Evolutionary conservation across 805 yeast genomes (phyloP), one percentile per base, ranked within the genome.

Genomic region (Clavispora phyllophila): DNA sequence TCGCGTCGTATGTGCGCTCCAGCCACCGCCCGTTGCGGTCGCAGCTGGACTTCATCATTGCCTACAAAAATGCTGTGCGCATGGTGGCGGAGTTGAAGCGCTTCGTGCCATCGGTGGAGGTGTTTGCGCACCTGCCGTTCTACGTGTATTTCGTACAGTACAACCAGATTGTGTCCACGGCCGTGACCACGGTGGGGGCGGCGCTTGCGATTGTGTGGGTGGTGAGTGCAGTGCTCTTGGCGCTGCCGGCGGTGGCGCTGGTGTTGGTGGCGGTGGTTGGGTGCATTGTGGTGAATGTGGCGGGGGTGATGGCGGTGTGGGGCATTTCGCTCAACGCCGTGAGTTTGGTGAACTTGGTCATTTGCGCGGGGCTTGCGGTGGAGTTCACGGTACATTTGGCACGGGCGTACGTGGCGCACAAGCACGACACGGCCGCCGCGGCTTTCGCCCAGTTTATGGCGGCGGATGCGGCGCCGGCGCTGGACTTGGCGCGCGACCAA

Each of bases 111-210:
- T 58, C 53, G 9, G 57, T 81, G 8, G 77, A 81, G 13, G 70
- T 89, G 1, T 91, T 86, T 74, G 95, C 97, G 1, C 90, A 87
- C 62, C 87, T 96, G 2, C 95, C 95, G 22, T 91, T 91, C 62
- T 91, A 93, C 67, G 81, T 93, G 23, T 91, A 84, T 62, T 91
- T 91, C 58, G 96, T 87, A 14, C 98, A 91, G 66, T 91, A 91
- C 62, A 73, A 71, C 35, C 70, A 85, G 0, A 79, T 91, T 26
- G 66, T 83, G 8, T 46, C 58, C n/a, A 64, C 82, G 44, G 77
- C 96, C 0, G 59, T 82, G 37, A 58, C 64, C 5, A 62, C 87
- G 44, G 49, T 87, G 3, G 57, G 62, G 0, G 54, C 72, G 3
- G 95, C 93, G 0, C 54, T 78, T 15, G 41, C 64, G 3, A 61